Evolutionary conservation across 108 stramenopile species (phyloP).

Genomic region (Licmophora abbreviata): DNA sequence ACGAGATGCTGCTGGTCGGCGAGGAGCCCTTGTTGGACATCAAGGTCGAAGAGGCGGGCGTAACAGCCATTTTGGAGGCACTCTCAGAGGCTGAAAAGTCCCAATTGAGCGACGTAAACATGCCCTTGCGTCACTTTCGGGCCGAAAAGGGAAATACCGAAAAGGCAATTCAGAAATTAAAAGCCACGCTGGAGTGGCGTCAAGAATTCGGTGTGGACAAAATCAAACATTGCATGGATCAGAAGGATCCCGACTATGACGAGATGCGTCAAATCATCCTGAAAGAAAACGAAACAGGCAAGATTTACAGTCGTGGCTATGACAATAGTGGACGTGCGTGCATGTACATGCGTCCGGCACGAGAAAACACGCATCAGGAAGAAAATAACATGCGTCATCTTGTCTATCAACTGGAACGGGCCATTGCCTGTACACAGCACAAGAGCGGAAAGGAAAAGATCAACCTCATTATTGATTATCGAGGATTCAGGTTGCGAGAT

Average conservation of each 20-base stretch:
- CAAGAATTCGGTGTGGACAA: slow-evolving; percentile 70
- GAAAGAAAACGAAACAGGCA: slow-evolving; percentile 71
- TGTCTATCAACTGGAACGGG: slow-evolving; percentile 85
- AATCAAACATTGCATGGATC: slow-evolving; percentile 13
- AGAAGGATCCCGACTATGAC: slow-evolving; percentile 15
- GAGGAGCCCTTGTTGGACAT: slow-evolving; percentile 13
- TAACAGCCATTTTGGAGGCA: slow-evolving; percentile 25
- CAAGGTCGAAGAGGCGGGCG: slow-evolving; percentile 32
- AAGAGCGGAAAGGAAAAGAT: slow-evolving; percentile 58
- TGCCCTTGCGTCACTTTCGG: slow-evolving; percentile 75
- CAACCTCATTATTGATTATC: slow-evolving; percentile 83
- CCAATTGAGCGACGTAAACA: slow-evolving; percentile 48
- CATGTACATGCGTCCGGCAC: slow-evolving; percentile 76
- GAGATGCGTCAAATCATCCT: slow-evolving; percentile 28
- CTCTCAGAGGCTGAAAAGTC: slow-evolving; percentile 41
- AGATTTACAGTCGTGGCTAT: slow-evolving; percentile 80
- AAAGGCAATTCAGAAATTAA: slow-evolving; percentile 59
- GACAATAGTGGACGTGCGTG: slow-evolving; percentile 77
- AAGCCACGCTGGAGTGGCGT: slow-evolving; percentile 70
- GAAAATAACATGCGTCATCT: slow-evolving; percentile 81
- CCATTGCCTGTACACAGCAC: slow-evolving; percentile 61
- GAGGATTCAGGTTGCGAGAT: slow-evolving; percentile 60
- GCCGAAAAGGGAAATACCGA: slow-evolving; percentile 60
- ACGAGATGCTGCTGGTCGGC: too few relatives aligned
- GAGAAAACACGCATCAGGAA: slow-evolving; percentile 75